phyloP scores from a whole-genome alignment of 2,329 filamentous ascomycete species.

The Nemania diffusa region DNA sequence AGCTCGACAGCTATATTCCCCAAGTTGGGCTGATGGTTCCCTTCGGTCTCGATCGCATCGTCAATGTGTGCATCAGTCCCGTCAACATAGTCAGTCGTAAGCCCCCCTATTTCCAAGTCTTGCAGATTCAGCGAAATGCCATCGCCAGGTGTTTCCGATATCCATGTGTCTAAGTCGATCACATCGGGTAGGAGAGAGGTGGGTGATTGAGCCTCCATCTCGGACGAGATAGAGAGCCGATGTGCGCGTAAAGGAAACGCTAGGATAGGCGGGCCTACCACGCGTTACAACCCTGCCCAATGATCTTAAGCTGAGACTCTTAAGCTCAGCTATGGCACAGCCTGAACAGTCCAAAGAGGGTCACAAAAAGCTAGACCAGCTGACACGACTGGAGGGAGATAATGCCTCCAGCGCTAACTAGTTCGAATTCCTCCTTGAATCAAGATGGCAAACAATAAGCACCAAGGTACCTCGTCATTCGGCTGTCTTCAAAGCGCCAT shows the following conservation, averaged over 20 bases:
- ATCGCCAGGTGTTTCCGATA: background rate
- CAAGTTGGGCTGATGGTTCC: background rate
- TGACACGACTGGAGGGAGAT: no score
- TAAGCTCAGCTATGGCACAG: background rate
- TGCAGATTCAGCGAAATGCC: background rate
- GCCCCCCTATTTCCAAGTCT: background rate
- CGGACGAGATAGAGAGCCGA: background rate
- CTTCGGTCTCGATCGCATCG: background rate
- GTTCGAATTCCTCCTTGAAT: no score
- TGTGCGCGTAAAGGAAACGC: background rate
- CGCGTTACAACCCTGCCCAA: background rate
- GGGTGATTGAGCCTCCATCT: constrained; percentile 15
- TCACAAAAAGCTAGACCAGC: no score
- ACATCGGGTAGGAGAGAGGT: background rate
- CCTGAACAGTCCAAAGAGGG: no score
- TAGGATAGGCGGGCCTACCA: background rate
- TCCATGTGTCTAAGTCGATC: background rate
- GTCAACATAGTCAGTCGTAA: background rate
- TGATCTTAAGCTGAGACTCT: background rate
- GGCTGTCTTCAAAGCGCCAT: no score
- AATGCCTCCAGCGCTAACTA: no score
- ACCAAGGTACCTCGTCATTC: no score
- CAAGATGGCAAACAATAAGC: no score
- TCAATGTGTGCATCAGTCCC: background rate
- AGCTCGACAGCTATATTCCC: constrained; percentile 36